phyloP scores from a whole-genome alignment of 202 grass and related monocot species.

The Eragrostis tef region DNA sequence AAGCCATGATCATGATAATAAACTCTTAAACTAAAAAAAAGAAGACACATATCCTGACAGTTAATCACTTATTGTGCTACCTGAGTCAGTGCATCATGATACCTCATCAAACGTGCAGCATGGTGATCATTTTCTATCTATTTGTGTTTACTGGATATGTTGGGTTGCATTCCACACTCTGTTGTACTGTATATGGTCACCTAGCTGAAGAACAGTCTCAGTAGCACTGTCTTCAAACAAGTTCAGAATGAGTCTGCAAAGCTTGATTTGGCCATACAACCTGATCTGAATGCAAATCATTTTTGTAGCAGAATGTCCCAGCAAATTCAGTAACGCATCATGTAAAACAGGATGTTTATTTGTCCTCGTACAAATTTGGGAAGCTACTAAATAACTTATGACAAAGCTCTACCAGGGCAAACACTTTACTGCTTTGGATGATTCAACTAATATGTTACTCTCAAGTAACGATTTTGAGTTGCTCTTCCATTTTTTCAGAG shows the following conservation, averaged over 20 bases:
- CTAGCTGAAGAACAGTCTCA: background rate
- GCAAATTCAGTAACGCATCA: background rate
- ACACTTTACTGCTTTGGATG: background rate
- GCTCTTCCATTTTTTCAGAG: constrained; percentile 52
- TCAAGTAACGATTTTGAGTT: background rate
- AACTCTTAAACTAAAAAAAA: background rate
- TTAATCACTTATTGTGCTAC: background rate
- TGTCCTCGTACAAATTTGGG: background rate
- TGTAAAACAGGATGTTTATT: background rate
- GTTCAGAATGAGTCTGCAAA: background rate
- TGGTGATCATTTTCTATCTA: background rate
- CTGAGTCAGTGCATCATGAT: background rate
- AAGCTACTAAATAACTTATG: background rate
- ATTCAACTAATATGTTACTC: background rate
- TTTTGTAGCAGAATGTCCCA: background rate
- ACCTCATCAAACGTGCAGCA: background rate
- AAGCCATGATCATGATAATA: background rate
- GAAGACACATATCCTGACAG: background rate
- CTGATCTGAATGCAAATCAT: background rate
- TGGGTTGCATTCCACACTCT: background rate
- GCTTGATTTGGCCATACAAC: background rate
- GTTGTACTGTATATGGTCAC: background rate
- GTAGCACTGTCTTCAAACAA: background rate
- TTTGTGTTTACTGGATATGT: background rate
- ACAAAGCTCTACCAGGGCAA: background rate